phyloP scores from a whole-genome alignment of 1,284 basidiomycete genomes.

The Cystobasidium pallidum region DNA sequence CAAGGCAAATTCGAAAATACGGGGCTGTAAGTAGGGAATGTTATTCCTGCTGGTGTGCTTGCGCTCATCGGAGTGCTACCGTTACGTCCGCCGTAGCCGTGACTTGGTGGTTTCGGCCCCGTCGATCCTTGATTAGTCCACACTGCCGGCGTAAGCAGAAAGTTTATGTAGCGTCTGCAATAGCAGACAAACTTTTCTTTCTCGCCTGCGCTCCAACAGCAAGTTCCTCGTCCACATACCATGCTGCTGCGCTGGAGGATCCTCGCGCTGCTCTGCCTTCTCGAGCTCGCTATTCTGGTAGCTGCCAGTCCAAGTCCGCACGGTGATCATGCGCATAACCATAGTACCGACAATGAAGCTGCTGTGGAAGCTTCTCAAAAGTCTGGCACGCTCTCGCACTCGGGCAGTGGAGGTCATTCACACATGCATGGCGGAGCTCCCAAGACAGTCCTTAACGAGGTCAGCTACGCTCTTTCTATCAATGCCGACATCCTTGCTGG shows the following conservation, averaged over 20 bases:
- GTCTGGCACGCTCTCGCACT: not conserved
- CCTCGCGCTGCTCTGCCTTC: conserved; percentile 11
- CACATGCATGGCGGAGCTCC: conserved; percentile 34
- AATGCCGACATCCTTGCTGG: not conserved
- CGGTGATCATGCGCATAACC: conserved; percentile 3
- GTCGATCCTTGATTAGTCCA: conserved; percentile 8
- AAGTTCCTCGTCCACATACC: not conserved
- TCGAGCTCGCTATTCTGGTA: conserved; percentile 9
- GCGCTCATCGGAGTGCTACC: too few species aligned
- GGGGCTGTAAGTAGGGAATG: too few species aligned
- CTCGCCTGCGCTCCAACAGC: not conserved
- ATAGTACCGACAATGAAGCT: not conserved
- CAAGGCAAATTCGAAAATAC: too few species aligned
- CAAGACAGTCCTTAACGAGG: conserved; percentile 30
- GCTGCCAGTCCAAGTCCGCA: conserved; percentile 10
- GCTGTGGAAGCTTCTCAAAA: not conserved
- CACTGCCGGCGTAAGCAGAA: conserved; percentile 13
- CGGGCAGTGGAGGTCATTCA: not conserved
- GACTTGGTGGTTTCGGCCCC: not conserved
- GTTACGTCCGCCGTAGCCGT: not conserved
- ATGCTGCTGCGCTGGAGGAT: conserved; percentile 16
- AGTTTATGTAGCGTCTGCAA: too few species aligned
- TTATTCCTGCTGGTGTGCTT: too few species aligned
- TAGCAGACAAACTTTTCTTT: not conserved
- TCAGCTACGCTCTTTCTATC: not conserved